Percentiles rank a stretch among this genome's conserved stretches.
Evolutionary conservation across 2,329 filamentous ascomycete genomes (phyloP).

Genomic region (Pseudogymnoascus sp.): DNA sequence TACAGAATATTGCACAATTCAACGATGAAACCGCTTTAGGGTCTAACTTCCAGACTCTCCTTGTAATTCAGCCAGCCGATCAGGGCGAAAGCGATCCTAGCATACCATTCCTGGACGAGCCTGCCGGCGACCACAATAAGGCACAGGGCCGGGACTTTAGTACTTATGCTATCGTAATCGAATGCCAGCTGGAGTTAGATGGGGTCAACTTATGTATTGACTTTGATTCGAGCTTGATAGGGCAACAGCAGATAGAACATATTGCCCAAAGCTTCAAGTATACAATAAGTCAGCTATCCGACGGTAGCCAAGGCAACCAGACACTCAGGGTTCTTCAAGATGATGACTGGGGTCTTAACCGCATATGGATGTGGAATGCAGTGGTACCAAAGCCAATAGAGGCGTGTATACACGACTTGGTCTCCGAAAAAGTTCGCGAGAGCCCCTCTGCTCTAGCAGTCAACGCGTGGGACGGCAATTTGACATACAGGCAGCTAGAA

Average conservation of each 20-base stretch:
- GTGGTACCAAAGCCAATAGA: neutral
- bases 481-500: constrained; percentile 22
- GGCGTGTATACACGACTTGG: constrained; percentile 6
- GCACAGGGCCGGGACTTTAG: neutral
- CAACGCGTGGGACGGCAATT: constrained; percentile 15
- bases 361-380: neutral
- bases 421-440: neutral
- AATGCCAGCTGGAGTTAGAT: neutral
- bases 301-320: neutral
- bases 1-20: constrained; percentile 19
- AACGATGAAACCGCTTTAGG: constrained; percentile 14
- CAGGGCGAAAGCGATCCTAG: neutral
- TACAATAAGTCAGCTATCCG: neutral
- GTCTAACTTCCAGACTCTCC: constrained; percentile 20
- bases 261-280: neutral
- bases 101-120: neutral
- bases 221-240: constrained; percentile 1
- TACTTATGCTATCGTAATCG: constrained; percentile 10
- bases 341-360: neutral
- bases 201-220: constrained; percentile 6
- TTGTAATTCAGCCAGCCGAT: constrained; percentile 20
- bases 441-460: constrained; percentile 11
- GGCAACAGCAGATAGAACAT: neutral
- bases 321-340: neutral
- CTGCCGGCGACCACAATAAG: neutral